Evolutionary conservation across 306 rosid genomes (phyloP).

Genomic region (Rosa chinensis): DNA sequence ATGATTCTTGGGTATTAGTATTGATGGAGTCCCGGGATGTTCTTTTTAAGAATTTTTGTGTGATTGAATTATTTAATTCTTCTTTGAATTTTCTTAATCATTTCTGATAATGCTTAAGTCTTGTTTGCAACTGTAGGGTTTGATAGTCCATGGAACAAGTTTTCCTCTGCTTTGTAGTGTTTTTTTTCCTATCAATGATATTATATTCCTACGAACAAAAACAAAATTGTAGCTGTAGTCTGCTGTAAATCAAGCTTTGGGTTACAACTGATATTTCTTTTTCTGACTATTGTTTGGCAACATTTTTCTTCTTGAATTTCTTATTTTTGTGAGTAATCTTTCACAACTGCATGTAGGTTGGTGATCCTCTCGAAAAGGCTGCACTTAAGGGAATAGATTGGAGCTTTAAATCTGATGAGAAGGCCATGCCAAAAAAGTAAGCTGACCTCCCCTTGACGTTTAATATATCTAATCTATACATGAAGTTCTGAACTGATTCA

Average conservation of each 20-base stretch:
- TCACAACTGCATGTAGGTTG: slow-evolving; percentile 61
- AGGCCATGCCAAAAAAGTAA: slow-evolving; percentile 91
- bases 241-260: neutral
- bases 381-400: slow-evolving; percentile 96
- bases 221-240: neutral
- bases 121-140: neutral
- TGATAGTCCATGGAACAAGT: neutral
- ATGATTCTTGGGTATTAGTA: no score
- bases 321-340: slow-evolving; percentile 9
- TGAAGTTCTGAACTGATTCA: neutral
- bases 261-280: neutral
- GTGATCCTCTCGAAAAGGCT: slow-evolving; percentile 99
- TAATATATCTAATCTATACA: neutral
- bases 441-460: slow-evolving; percentile 7
- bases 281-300: neutral
- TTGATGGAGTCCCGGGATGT: no score
- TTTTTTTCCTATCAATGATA: neutral
- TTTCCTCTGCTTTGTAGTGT: neutral
- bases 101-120: no score
- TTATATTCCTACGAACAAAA: neutral
- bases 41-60: no score
- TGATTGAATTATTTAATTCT: no score
- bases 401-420: slow-evolving; percentile 93
- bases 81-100: no score
- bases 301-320: neutral